phyloP scores from a whole-genome alignment of 176 grass and related monocot species.

The Melocanna baccifera region DNA sequence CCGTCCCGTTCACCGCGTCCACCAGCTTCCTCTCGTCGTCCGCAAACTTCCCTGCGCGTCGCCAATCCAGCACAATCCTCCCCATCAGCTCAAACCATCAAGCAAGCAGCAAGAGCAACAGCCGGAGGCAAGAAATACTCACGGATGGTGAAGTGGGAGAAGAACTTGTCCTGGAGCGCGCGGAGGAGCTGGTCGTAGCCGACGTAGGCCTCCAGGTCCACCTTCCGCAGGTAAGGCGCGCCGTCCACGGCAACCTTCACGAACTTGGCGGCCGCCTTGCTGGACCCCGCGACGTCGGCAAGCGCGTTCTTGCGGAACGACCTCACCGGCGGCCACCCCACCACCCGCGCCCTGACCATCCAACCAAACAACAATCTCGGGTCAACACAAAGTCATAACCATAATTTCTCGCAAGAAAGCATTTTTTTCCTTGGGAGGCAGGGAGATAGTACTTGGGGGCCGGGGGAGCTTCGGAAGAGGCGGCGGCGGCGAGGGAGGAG shows the following conservation, averaged over 20 bases:
- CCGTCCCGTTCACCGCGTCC: slow-evolving; percentile 77
- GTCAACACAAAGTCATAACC: background rate
- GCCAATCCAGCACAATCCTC: background rate
- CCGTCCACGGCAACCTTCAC: slow-evolving; percentile 97
- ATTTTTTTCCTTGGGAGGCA: background rate
- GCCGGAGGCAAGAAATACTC: background rate
- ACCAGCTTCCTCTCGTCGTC: slow-evolving; percentile 87
- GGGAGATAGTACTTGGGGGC: slow-evolving; percentile 58
- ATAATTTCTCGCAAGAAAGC: background rate
- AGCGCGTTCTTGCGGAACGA: slow-evolving; percentile 75
- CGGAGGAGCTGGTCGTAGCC: slow-evolving; percentile 76
- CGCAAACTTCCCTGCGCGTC: slow-evolving; percentile 62
- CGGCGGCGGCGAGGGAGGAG: slow-evolving; percentile 26
- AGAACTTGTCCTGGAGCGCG: slow-evolving; percentile 93
- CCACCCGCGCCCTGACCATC: slow-evolving; percentile 61
- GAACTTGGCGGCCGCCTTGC: slow-evolving; percentile 60
- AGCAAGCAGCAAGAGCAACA: background rate
- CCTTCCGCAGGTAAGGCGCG: slow-evolving; percentile 89
- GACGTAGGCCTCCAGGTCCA: slow-evolving; percentile 68
- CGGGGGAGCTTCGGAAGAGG: slow-evolving; percentile 31
- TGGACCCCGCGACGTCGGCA: slow-evolving; percentile 46
- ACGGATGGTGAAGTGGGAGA: slow-evolving; percentile 96
- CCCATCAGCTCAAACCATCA: background rate
- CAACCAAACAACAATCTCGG: background rate
- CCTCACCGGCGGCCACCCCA: slow-evolving; percentile 98